Percentiles rank a stretch among this genome's conserved stretches.
Conservation (phyloP, 306 rosid genomes). For the Ormosia emarginata region DNA sequence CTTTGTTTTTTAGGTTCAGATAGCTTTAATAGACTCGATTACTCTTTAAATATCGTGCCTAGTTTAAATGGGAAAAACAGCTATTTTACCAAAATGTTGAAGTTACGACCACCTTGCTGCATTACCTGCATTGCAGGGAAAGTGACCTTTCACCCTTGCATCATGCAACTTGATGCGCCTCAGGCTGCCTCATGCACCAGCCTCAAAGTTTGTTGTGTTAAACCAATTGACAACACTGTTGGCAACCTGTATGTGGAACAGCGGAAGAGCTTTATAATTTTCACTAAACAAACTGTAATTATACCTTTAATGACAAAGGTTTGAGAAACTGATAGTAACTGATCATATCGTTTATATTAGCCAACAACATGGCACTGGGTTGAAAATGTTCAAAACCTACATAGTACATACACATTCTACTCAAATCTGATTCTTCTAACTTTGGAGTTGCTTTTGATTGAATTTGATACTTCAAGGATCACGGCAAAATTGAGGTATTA, state of each 20-base stretch:
- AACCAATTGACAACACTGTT: not conserved
- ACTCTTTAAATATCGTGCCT: not conserved
- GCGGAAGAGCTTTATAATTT: not conserved
- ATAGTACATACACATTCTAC: not conserved
- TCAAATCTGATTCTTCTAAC: not conserved
- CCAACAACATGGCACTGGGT: not conserved
- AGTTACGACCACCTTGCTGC: not conserved
- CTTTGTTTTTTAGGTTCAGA: not conserved
- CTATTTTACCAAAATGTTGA: not conserved
- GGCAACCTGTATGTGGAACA: not conserved
- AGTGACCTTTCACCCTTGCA: not conserved
- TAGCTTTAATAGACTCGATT: not conserved
- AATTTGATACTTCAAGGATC: constrained; percentile 46
- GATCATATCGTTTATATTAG: constrained; percentile 7
- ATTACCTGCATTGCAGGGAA: not conserved
- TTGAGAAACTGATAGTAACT: not conserved
- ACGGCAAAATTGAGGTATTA: constrained; percentile 72
- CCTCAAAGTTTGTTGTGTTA: not conserved
- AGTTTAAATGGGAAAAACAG: not conserved
- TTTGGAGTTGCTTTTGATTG: constrained; percentile 14
- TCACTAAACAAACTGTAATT: not conserved
- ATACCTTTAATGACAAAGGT: not conserved
- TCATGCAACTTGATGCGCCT: not conserved
- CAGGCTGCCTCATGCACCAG: not conserved
- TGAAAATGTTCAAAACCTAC: not conserved